Base-by-base conservation (phyloP, 495 filamentous ascomycete species). In the Clohesyomyces aquaticus region DNA sequence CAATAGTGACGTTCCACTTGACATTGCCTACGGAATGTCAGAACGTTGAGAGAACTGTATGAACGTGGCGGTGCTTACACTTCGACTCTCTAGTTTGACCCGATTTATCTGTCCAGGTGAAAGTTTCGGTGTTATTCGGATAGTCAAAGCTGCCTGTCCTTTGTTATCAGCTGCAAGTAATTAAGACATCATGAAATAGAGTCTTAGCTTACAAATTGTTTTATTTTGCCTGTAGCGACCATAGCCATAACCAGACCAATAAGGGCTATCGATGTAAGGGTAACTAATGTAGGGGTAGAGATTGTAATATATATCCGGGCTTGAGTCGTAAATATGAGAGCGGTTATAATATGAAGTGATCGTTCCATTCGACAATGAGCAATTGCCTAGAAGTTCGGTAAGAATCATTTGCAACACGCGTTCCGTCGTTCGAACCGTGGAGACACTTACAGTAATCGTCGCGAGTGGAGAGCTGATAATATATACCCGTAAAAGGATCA, bases 81-180 rank as follows among this genome's bases (percentile, higher is more conserved):
- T 14, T 38, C 14, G 55, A 60, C 55, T n/a, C 35, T 48, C 10
- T 19, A 26, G 23, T 26, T 38, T 50, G 22, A n/a, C 28, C 29
- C 21, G 55, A 66, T 8, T 32, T 45, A 0, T 11, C 46, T 10
- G 0, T n/a, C n/a, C n/a, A 3, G 18, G 32, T 35, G 32, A 22
- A 22, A n/a, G 59, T 55, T 3, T 55, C 38, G n/a, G 22, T 43
- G 29, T 16, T 9, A 38, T 23, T 38, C 21, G 18, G 29, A 26
- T 66, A 59, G 14, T 35, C 22, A 49, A 16, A 23, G 9, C 4
- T 25, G 28, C 55, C 19, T 45, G 9, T 1, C 10, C 3, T 25
- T 55, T 60, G 21, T 49, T 46, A 38, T 38, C 14, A 14, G 32
- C 14, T 2, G 23, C 16, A 1, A 27, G 32, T 6, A 38, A 38